Percentiles rank a stretch among this genome's conserved stretches.
Conservation (phyloP, 2,329 filamentous ascomycete species). For the Tolypocladium pustulatum region DNA sequence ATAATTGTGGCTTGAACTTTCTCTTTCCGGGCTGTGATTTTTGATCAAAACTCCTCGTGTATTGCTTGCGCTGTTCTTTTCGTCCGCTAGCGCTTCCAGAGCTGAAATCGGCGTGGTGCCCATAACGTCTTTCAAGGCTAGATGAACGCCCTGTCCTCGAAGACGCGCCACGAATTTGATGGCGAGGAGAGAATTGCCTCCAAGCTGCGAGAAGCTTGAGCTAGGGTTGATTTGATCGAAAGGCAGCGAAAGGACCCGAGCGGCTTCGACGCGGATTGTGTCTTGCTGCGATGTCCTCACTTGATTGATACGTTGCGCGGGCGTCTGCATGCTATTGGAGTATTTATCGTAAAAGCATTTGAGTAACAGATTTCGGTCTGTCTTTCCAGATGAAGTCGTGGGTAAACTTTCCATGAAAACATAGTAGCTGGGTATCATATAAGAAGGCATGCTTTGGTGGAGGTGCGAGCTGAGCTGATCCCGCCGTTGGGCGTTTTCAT, state of each 20-base stretch:
- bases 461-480: background rate
- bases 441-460: background rate
- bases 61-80: background rate
- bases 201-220: background rate
- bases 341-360: background rate
- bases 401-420: background rate
- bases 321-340: background rate
- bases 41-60: background rate
- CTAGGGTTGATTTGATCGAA: background rate
- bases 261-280: background rate
- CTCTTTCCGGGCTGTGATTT: background rate
- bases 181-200: background rate
- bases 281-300: background rate
- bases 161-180: background rate
- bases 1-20: background rate
- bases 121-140: background rate
- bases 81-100: background rate
- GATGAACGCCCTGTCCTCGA: background rate
- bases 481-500: background rate
- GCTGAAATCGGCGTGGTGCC: background rate
- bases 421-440: background rate
- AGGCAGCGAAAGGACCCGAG: background rate
- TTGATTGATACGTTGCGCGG: background rate
- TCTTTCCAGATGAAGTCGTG: background rate
- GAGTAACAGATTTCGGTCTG: background rate